Evolutionary conservation across 2,329 filamentous ascomycete species (phyloP).

Genomic region (Claviceps pazoutovae): DNA sequence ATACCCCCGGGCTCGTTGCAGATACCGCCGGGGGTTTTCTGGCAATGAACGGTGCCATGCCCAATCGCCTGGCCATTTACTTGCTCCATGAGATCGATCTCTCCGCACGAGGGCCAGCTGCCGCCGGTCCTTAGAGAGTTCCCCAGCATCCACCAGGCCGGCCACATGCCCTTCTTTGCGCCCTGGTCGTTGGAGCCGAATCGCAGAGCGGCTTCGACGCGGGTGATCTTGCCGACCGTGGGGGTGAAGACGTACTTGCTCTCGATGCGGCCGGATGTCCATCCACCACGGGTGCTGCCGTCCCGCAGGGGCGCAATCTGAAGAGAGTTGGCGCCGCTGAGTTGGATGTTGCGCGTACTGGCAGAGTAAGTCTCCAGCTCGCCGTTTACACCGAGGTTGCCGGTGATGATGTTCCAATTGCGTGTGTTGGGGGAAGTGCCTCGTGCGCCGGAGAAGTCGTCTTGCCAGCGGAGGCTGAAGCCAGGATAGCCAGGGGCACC

Average conservation of each 20-base stretch:
- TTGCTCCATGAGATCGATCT: conserved; percentile 44
- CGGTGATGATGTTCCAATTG: conserved; percentile 28
- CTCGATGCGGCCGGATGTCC: conserved; percentile 44
- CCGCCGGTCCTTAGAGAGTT: conserved; percentile 30
- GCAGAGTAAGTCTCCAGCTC: conserved; percentile 37
- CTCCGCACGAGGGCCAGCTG: conserved; percentile 39
- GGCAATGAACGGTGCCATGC: conserved; percentile 40
- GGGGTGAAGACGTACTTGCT: conserved; percentile 33
- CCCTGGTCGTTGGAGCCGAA: conserved; percentile 28
- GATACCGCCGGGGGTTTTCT: conserved; percentile 26
- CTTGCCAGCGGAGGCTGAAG: conserved; percentile 27
- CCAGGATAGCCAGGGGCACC: conserved; percentile 24
- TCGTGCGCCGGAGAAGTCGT: conserved; percentile 25
- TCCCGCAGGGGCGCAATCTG: conserved; percentile 35
- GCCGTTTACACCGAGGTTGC: conserved; percentile 33
- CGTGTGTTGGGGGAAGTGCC: conserved; percentile 19
- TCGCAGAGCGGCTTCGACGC: conserved; percentile 31
- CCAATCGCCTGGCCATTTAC: conserved; percentile 33
- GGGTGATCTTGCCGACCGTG: conserved; percentile 27
- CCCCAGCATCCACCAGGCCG: conserved; percentile 44
- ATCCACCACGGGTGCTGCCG: conserved; percentile 20
- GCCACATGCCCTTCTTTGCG: conserved; percentile 41
- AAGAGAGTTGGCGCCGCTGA: conserved; percentile 34
- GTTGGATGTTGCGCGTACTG: conserved; percentile 32
- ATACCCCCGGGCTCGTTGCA: conserved; percentile 38